Evolutionary conservation across 2,329 filamentous ascomycete genomes (phyloP).

Genomic region (Microdochium trichocladiopsis): DNA sequence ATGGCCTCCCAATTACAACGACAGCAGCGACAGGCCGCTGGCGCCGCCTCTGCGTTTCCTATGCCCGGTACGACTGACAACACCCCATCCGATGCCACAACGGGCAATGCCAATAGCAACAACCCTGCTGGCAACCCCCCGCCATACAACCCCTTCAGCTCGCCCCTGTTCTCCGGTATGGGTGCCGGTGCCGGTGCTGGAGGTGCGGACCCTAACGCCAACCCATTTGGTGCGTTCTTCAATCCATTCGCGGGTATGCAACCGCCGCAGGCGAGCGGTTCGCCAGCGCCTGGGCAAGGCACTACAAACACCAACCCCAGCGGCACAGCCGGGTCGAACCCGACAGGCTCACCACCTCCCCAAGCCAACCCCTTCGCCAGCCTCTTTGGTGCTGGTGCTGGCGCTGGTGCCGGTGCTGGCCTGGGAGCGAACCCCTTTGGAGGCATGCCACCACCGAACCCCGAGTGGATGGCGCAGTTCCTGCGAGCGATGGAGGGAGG

Average conservation of each 20-base stretch:
- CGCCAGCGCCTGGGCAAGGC: constrained; percentile 16
- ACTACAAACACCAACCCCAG: constrained; percentile 13
- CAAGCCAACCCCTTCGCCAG: constrained; percentile 61
- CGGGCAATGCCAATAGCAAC: constrained; percentile 22
- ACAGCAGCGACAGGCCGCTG: constrained; percentile 58
- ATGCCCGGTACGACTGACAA: constrained; percentile 89
- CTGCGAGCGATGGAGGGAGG: constrained; percentile 39
- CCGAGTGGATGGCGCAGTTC: constrained; percentile 49
- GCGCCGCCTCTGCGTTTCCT: constrained; percentile 60
- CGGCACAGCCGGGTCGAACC: constrained; percentile 10
- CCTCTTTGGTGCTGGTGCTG: constrained; percentile 42
- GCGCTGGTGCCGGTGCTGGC: constrained; percentile 16
- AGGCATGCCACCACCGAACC: constrained; percentile 39
- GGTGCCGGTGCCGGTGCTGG: constrained; percentile 10
- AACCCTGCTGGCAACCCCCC: constrained; percentile 20
- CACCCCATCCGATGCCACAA: constrained; percentile 49
- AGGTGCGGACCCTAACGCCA: constrained; percentile 7
- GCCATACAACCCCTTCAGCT: constrained; percentile 37
- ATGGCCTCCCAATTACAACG: constrained; percentile 79
- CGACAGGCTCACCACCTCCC: constrained; percentile 15
- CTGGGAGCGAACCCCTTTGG: constrained; percentile 24
- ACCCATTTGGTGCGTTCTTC: constrained; percentile 28
- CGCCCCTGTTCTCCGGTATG: constrained; percentile 10
- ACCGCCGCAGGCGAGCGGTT: constrained; percentile 7
- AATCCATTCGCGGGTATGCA: constrained; percentile 34